A percentile compares a stretch with the other conserved stretches of the same genome.
These are phyloP conservation scores for Jamesozyma spencerorum DNA, from an alignment of 805 yeast species.

Conservation along the genomic window DNA sequence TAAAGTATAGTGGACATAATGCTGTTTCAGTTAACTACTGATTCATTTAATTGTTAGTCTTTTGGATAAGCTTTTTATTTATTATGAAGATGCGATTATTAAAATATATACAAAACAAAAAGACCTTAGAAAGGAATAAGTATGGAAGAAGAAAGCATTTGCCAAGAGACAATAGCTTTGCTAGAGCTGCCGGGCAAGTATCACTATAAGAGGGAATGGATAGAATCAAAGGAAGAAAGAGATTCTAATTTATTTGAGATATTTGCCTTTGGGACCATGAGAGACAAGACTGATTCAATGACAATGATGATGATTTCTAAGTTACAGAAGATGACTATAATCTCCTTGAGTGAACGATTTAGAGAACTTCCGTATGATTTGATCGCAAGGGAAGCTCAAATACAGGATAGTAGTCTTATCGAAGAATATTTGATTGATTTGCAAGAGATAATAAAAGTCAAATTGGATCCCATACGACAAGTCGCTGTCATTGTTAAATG, in stretches of 20 bases:
- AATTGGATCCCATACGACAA: constrained; percentile 18
- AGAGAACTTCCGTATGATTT: constrained; percentile 13
- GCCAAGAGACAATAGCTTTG: neutral
- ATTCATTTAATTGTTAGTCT: too few species aligned
- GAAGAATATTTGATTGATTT: constrained; percentile 20
- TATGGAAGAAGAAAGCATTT: too few species aligned
- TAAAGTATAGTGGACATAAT: constrained; percentile 24
- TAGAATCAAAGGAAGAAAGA: constrained; percentile 5
- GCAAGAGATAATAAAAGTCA: constrained; percentile 12
- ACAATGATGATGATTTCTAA: constrained; percentile 15
- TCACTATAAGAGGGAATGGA: constrained; percentile 24
- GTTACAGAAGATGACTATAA: constrained; percentile 16
- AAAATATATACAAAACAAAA: too few species aligned
- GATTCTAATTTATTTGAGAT: constrained; percentile 17
- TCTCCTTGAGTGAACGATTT: constrained; percentile 14
- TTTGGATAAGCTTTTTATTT: too few species aligned
- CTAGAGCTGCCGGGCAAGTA: constrained; percentile 16
- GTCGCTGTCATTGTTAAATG: constrained; percentile 8
- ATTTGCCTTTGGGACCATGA: constrained; percentile 22
- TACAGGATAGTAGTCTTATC: constrained; percentile 8
- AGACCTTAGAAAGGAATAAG: too few species aligned
- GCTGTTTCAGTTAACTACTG: too few species aligned
- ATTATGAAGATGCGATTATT: too few species aligned
- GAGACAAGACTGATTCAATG: constrained; percentile 10
- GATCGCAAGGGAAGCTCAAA: constrained; percentile 9